phyloP scores from a whole-genome alignment of 2,329 filamentous ascomycete species.

The Hypocreales sp. region DNA sequence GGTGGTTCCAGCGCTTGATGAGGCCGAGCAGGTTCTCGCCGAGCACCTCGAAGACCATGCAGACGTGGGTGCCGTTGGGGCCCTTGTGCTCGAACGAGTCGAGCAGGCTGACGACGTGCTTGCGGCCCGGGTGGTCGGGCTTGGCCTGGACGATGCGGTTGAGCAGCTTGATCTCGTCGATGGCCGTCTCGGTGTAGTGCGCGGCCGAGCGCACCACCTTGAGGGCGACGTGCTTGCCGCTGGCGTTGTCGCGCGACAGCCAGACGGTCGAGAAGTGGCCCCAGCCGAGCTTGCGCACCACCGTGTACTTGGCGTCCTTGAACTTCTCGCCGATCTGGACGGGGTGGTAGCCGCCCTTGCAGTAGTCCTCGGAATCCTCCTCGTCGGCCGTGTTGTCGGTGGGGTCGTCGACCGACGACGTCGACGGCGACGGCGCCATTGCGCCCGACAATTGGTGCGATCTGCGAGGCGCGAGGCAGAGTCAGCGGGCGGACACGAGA shows the following conservation, averaged over 20 bases:
- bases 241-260: conserved; percentile 68
- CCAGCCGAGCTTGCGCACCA: conserved; percentile 94
- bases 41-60: conserved; percentile 98
- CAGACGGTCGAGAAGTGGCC: conserved; percentile 98
- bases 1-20: conserved; percentile 97
- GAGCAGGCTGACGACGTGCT: conserved; percentile 88
- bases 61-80: conserved; percentile 89
- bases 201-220: conserved; percentile 96
- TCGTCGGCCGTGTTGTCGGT: conserved; percentile 92
- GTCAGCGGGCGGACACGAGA: conserved; percentile 5
- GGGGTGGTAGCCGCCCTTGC: conserved; percentile 96
- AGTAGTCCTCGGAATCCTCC: conserved; percentile 98
- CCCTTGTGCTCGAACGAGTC: conserved; percentile 98
- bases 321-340: conserved; percentile 91
- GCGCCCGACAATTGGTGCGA: conserved; percentile 38
- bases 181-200: conserved; percentile 96
- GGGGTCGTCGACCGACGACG: conserved; percentile 67
- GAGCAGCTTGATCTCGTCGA: conserved; percentile 97
- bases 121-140: conserved; percentile 81
- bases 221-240: conserved; percentile 85
- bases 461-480: conserved; percentile 17
- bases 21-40: conserved; percentile 88
- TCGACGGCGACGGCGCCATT: conserved; percentile 60
- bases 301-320: conserved; percentile 92
- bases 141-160: conserved; percentile 95